These are phyloP conservation scores for Phylloporus scabripes DNA, from an alignment of 768 basidiomycete species.

Conservation along the genomic window DNA sequence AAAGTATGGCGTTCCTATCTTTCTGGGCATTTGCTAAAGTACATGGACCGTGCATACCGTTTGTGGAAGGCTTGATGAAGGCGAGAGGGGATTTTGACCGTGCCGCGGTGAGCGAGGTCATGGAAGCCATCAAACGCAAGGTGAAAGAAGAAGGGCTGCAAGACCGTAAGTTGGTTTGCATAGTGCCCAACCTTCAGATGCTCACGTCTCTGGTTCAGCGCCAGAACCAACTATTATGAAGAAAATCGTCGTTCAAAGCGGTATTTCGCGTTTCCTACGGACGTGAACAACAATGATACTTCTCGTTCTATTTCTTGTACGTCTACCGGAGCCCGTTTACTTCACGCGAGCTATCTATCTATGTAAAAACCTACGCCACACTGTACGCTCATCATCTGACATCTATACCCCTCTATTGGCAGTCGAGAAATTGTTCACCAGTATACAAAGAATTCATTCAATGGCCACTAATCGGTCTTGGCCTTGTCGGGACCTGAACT, in stretches of 20 bases:
- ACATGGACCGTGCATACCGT: slow-evolving; percentile 88
- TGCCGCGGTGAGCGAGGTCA: slow-evolving; percentile 81
- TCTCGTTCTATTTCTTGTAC: slow-evolving; percentile 5
- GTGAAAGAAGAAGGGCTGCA: slow-evolving; percentile 82
- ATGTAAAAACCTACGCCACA: not conserved
- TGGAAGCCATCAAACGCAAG: slow-evolving; percentile 90
- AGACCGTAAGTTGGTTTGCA: slow-evolving; percentile 55
- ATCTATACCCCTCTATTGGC: not conserved
- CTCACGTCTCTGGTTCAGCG: slow-evolving; percentile 39
- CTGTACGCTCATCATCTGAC: slow-evolving; percentile 7
- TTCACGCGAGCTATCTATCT: not conserved
- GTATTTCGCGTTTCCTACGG: slow-evolving; percentile 72
- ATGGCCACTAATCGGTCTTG: slow-evolving; percentile 40
- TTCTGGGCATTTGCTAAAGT: slow-evolving; percentile 92
- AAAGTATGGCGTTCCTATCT: slow-evolving; percentile 86
- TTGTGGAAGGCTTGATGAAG: slow-evolving; percentile 87
- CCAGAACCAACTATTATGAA: slow-evolving; percentile 87
- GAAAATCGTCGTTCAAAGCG: slow-evolving; percentile 71
- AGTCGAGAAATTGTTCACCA: not conserved
- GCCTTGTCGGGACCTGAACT: slow-evolving; percentile 35
- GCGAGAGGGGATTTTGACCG: slow-evolving; percentile 88
- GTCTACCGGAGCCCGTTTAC: not conserved
- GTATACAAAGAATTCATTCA: not conserved
- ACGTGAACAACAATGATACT: slow-evolving; percentile 15
- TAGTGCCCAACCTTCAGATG: not conserved